Conservation (phyloP, 805 yeast species). For the Sporopachydermia lactativora region DNA sequence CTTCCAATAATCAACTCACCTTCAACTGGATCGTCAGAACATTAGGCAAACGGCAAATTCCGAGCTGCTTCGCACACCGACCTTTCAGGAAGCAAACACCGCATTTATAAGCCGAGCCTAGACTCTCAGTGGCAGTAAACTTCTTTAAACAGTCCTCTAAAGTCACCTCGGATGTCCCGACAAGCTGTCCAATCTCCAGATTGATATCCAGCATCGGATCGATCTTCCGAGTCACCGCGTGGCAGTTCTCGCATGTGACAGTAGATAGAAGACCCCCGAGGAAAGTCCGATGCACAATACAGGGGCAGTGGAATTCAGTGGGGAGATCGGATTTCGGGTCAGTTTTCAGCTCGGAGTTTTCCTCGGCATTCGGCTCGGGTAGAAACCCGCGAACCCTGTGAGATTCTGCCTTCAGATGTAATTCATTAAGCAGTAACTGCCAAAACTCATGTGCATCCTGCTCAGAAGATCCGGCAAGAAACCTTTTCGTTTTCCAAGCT, state of each 20-base stretch:
- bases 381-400: constrained; percentile 69
- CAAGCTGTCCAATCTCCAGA: constrained; percentile 40
- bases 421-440: constrained; percentile 78
- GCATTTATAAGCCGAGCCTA: constrained; percentile 67
- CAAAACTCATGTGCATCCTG: constrained; percentile 98
- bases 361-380: constrained; percentile 79
- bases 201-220: constrained; percentile 90
- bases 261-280: constrained; percentile 74
- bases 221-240: constrained; percentile 45
- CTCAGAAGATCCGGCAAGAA: constrained; percentile 89
- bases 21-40: constrained; percentile 78
- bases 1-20: constrained; percentile 20
- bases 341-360: constrained; percentile 58
- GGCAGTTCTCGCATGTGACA: constrained; percentile 60
- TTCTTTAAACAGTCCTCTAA: constrained; percentile 56
- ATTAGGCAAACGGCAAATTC: constrained; percentile 56
- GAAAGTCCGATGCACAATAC: constrained; percentile 74
- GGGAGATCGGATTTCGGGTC: constrained; percentile 29
- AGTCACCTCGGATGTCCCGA: constrained; percentile 9
- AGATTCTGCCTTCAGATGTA: constrained; percentile 45
- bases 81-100: constrained; percentile 46
- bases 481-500: constrained; percentile 73
- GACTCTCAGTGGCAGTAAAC: constrained; percentile 64
- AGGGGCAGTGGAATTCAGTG: constrained; percentile 34
- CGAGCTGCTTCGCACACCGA: constrained; percentile 58